Evolutionary conservation across 257 asterid genomes (phyloP), one percentile per base, ranked within the genome.

Genomic region (Oldenlandia corymbosa): DNA sequence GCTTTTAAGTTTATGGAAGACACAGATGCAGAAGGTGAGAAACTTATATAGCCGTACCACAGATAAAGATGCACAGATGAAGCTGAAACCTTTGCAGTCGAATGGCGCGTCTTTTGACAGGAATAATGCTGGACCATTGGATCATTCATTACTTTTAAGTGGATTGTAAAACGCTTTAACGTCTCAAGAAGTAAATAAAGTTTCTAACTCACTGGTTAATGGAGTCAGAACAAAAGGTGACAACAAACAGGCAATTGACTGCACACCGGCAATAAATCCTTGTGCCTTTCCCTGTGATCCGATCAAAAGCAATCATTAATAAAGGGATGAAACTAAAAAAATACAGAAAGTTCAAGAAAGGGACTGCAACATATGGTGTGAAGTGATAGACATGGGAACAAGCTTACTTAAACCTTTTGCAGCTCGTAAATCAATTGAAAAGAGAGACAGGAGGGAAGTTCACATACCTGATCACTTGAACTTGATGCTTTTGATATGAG

Each of bases 151-250:
- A n/a, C 16, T 21, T 65, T 48, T 54, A 21, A 70, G 49, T 31
- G 10, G n/a, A n/a, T n/a, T n/a, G n/a, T n/a, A 42, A 28, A 50
- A 58, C 58, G 31, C 4, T 16, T 39, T 28, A 16, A 10, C 3
- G 9, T 41, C 20, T 8, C 43, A 7, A 6, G 45, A 18, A 7
- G 10, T 45, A 17, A 28, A 11, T 8, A 24, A 28, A 64, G 28
- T 36, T 64, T 59, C 20, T 0, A 55, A 58, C 97, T 85, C 65
- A 92, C 97, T 80, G 61, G 97, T 86, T 66, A 92, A 80, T 68
- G 98, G 97, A 67, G 87, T 86, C 93, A 92, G 88, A 27, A 82
- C 96, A 32, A 91, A 67, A 2, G 98, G 96, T 5, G 98, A 91
- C 58, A 91, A 85, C 74, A 88, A 75, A 63, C 85, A 79, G 14